Conservation (phyloP, 164 flowering plant species). For the Platanus orientalis region DNA sequence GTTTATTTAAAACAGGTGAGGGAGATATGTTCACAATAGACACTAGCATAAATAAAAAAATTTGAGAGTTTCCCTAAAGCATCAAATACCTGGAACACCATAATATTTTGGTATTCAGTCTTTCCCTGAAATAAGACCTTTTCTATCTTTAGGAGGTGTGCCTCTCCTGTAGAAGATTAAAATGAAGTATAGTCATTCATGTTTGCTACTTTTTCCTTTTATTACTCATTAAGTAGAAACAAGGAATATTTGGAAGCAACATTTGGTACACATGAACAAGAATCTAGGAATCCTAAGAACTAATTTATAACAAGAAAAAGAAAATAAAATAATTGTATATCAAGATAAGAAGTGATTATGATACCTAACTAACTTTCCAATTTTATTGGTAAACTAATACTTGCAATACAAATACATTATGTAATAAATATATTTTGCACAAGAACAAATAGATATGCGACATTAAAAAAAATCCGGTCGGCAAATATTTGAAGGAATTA, state of each 20-base stretch:
- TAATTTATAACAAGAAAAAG: too few species aligned
- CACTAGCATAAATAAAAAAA: background rate
- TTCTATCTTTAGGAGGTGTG: constrained; percentile 94
- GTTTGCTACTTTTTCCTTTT: background rate
- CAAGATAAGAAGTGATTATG: too few species aligned
- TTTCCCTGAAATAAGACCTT: constrained; percentile 84
- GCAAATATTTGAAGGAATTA: too few species aligned
- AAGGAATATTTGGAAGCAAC: background rate
- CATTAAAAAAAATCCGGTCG: too few species aligned
- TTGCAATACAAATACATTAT: too few species aligned
- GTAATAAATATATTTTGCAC: too few species aligned
- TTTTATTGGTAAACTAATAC: too few species aligned
- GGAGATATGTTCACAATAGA: background rate
- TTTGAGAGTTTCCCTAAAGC: background rate
- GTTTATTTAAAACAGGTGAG: too few species aligned
- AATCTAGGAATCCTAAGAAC: background rate
- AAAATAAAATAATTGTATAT: too few species aligned
- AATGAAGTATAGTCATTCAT: constrained; percentile 1
- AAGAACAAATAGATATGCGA: too few species aligned
- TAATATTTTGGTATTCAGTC: constrained; percentile 77
- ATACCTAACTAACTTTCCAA: too few species aligned
- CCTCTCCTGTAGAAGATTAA: constrained; percentile 68
- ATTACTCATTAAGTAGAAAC: background rate
- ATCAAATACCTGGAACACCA: constrained; percentile 84
- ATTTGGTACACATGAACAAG: background rate